Percentiles rank a stretch among this genome's conserved stretches.
Evolutionary conservation across 1,284 basidiomycete species (phyloP).

Genomic region (Ganoderma lingzhi): DNA sequence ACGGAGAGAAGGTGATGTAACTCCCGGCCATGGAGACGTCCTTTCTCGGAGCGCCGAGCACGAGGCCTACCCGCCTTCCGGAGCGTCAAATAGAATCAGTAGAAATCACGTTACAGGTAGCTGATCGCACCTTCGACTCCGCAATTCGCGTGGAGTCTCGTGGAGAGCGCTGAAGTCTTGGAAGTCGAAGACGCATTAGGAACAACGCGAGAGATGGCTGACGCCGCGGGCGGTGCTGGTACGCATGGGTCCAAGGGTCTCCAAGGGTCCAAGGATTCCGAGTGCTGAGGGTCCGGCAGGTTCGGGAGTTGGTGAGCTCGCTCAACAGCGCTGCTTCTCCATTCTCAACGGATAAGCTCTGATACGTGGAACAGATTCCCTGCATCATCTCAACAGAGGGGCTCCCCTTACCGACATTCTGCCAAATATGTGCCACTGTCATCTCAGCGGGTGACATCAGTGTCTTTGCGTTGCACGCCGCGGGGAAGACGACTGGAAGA

Average conservation of each 20-base stretch:
- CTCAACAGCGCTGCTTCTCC: not conserved
- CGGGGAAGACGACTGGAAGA: not conserved
- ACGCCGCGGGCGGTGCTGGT: not conserved
- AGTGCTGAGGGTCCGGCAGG: not conserved
- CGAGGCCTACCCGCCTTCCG: not conserved
- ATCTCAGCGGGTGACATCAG: not conserved
- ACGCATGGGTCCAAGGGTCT: not conserved
- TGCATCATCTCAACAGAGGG: not conserved
- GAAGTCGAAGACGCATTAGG: not conserved
- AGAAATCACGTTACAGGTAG: not conserved
- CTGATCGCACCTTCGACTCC: not conserved
- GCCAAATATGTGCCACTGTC: not conserved
- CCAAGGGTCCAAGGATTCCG: not conserved
- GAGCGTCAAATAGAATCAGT: not conserved
- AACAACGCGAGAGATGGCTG: not conserved
- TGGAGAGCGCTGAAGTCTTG: not conserved
- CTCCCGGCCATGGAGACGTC: not conserved
- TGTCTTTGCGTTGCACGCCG: not conserved
- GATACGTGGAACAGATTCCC: not conserved
- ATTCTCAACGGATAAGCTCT: slow-evolving; percentile 1
- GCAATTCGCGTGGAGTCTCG: not conserved
- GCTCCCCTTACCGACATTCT: slow-evolving; percentile 3
- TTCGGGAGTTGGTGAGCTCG: not conserved
- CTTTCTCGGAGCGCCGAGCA: not conserved
- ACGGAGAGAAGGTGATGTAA: not conserved